Conservation (phyloP, 2,329 filamentous ascomycete species). For the Thyridium curvatum region DNA sequence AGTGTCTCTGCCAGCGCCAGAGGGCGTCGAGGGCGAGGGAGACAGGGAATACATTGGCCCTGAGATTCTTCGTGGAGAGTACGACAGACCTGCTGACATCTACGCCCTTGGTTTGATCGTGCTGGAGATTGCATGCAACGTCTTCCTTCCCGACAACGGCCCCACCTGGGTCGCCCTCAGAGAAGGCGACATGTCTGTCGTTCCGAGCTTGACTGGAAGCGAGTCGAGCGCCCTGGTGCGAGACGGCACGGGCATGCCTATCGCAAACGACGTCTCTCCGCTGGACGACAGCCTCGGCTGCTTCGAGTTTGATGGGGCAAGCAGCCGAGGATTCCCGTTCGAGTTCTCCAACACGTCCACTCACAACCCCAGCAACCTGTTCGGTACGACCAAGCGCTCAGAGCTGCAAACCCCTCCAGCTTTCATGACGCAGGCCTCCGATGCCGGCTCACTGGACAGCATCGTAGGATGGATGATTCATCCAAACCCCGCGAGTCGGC, state of each 20-base stretch:
- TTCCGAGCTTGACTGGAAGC: slow-evolving; percentile 82
- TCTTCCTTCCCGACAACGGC: slow-evolving; percentile 88
- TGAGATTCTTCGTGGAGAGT: slow-evolving; percentile 80
- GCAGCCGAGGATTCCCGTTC: slow-evolving; percentile 12
- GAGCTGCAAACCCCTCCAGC: slow-evolving; percentile 60
- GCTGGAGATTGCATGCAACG: slow-evolving; percentile 90
- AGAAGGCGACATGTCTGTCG: slow-evolving; percentile 80
- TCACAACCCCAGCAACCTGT: slow-evolving; percentile 31
- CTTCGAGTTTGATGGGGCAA: slow-evolving; percentile 3
- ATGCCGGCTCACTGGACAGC: slow-evolving; percentile 72
- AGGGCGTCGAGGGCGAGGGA: slow-evolving; percentile 80
- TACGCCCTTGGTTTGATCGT: slow-evolving; percentile 94
- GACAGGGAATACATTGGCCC: slow-evolving; percentile 95
- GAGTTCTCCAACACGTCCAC: slow-evolving; percentile 12
- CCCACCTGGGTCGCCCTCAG: slow-evolving; percentile 85
- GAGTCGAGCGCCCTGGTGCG: slow-evolving; percentile 64
- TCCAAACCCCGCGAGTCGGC: slow-evolving; percentile 66
- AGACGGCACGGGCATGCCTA: slow-evolving; percentile 66
- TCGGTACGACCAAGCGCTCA: slow-evolving; percentile 41
- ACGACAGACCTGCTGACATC: slow-evolving; percentile 86
- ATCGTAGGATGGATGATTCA: slow-evolving; percentile 86
- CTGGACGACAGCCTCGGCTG: slow-evolving; percentile 1
- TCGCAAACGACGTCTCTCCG: slow-evolving; percentile 31
- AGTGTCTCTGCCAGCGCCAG: slow-evolving; percentile 67
- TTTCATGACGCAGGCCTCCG: slow-evolving; percentile 78